A percentile compares a stretch with the other conserved stretches of the same genome.
These are phyloP conservation scores for Chamaecyparis obtusa DNA, from an alignment of 75 land plant genomes.

Conservation along the genomic window DNA sequence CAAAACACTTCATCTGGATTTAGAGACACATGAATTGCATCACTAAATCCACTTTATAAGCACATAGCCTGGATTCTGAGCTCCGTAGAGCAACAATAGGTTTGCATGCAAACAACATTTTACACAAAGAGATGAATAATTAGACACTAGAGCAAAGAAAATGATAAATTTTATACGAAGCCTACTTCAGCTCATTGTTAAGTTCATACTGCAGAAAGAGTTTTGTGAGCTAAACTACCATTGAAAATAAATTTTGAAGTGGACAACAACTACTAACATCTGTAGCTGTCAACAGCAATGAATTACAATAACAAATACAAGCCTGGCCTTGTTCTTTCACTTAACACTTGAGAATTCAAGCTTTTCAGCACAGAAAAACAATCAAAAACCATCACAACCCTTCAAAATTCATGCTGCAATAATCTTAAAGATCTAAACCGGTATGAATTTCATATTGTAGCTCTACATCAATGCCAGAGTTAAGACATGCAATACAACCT, in stretches of 20 bases:
- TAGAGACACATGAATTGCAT: background rate
- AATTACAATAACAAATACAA: background rate
- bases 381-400: background rate
- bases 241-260: background rate
- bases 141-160: background rate
- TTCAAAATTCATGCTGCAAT: background rate
- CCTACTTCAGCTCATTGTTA: background rate
- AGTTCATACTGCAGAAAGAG: background rate
- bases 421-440: background rate
- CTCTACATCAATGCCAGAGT: background rate
- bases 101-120: background rate
- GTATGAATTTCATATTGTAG: background rate
- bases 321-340: background rate
- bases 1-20: background rate
- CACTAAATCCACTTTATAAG: background rate
- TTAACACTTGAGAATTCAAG: background rate
- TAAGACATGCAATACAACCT: background rate
- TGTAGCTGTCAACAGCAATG: background rate
- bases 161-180: background rate
- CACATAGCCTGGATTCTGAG: background rate
- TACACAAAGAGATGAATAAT: background rate
- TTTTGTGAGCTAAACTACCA: background rate
- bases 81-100: background rate
- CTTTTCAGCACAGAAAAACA: background rate
- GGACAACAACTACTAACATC: background rate